phyloP scores from a whole-genome alignment of 1,139 yeast species.

The Pichia sp. region DNA sequence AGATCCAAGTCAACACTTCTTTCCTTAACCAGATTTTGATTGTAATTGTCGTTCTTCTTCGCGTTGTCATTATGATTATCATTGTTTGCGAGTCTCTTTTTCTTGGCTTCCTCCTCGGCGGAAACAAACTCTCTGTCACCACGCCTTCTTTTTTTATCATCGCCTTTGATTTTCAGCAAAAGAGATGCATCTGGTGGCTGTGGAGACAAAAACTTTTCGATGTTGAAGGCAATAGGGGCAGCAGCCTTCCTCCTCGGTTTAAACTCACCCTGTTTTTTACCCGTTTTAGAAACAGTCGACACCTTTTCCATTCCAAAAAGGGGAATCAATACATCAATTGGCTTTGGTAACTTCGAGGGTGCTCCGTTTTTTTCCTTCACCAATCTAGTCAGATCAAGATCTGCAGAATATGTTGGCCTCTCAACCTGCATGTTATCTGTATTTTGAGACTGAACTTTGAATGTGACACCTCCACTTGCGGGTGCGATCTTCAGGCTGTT shows the following conservation, averaged over 20 bases:
- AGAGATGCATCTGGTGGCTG: constrained; percentile 18
- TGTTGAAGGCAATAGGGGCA: constrained; percentile 14
- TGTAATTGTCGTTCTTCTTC: background rate
- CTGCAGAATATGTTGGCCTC: constrained; percentile 2
- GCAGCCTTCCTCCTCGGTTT: constrained; percentile 10
- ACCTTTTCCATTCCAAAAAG: background rate
- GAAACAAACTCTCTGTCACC: background rate
- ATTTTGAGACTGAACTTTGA: constrained; percentile 11
- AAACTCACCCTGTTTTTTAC: background rate
- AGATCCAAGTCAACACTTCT: too few relatives aligned
- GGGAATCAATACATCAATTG: background rate
- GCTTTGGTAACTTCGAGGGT: background rate
- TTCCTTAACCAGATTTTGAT: too few relatives aligned
- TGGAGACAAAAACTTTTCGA: constrained; percentile 19
- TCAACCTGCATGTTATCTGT: background rate
- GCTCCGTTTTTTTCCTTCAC: constrained; percentile 5
- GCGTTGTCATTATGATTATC: background rate
- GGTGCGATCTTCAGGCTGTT: constrained; percentile 14
- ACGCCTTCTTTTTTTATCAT: constrained; percentile 16
- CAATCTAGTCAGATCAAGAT: constrained; percentile 2
- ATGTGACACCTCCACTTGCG: constrained; percentile 8
- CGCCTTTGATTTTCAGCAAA: constrained; percentile 16
- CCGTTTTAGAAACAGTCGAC: background rate
- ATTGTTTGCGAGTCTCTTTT: background rate
- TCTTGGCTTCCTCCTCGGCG: background rate